phyloP scores from a whole-genome alignment of 805 yeast genomes.

The Pichia kluyveri region DNA sequence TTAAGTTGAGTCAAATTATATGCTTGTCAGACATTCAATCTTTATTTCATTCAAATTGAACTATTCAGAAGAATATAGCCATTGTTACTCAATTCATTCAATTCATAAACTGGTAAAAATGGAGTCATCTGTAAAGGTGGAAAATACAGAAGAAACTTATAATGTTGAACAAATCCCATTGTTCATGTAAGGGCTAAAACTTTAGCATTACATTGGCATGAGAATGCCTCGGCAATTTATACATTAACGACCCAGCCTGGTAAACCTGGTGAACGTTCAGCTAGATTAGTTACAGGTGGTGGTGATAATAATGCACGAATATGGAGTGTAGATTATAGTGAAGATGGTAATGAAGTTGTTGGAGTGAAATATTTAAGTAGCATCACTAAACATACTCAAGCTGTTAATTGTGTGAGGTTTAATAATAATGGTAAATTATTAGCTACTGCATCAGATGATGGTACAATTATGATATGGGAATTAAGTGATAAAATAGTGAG shows the following conservation, averaged over 20 bases:
- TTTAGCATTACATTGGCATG: conserved; percentile 63
- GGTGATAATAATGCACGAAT: conserved; percentile 85
- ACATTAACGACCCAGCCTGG: conserved; percentile 54
- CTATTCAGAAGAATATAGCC: no score
- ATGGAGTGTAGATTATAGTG: conserved; percentile 23
- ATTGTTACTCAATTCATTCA: no score
- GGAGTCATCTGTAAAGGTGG: no score
- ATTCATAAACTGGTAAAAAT: no score
- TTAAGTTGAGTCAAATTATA: no score
- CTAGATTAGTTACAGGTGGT: conserved; percentile 79
- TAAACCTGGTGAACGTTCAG: conserved; percentile 15
- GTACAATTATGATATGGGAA: conserved; percentile 76
- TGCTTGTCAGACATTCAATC: no score
- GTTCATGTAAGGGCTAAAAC: conserved; percentile 27
- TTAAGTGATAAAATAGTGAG: conserved; percentile 42
- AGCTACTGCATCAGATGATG: conserved; percentile 96
- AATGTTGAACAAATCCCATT: neutral
- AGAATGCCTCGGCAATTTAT: conserved; percentile 67
- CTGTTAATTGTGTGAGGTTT: conserved; percentile 86
- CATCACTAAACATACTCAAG: conserved; percentile 81
- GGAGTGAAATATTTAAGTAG: conserved; percentile 72
- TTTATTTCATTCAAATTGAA: no score
- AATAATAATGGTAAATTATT: conserved; percentile 58
- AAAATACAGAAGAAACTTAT: neutral
- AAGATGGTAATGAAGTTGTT: conserved; percentile 15